A percentile compares a stretch with the other conserved stretches of the same genome.
phyloP scores from a whole-genome alignment of 2,329 filamentous ascomycete species.

The Aotearoamyces nothofagi region DNA sequence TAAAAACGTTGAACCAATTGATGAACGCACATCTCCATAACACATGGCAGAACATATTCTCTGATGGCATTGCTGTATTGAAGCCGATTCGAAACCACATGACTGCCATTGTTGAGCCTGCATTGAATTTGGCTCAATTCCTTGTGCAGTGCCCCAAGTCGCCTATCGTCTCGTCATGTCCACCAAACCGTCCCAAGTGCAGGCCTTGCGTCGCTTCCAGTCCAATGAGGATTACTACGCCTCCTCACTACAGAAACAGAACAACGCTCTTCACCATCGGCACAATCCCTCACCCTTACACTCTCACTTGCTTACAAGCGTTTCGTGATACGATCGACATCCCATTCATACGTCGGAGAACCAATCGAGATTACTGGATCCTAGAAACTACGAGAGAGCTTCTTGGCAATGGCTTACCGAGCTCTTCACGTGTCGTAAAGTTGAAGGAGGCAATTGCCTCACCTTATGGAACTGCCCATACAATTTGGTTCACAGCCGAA shows the following conservation, averaged over 20 bases:
- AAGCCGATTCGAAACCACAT: conserved; percentile 68
- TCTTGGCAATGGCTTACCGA: conserved; percentile 45
- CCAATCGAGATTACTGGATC: conserved; percentile 68
- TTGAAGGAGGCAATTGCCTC: conserved; percentile 75
- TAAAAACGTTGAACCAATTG: conserved; percentile 53
- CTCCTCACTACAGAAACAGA: conserved; percentile 54
- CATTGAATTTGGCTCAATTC: conserved; percentile 56
- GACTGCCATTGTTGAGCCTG: conserved; percentile 54
- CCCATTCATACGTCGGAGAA: conserved; percentile 49
- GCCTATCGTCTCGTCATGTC: conserved; percentile 64
- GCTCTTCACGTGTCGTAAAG: conserved; percentile 48
- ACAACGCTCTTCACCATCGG: conserved; percentile 67
- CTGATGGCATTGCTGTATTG: conserved; percentile 62
- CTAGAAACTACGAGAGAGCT: conserved; percentile 53
- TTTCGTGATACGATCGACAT: conserved; percentile 45
- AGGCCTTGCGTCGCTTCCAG: conserved; percentile 53
- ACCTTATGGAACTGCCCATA: conserved; percentile 43
- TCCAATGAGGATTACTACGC: conserved; percentile 51
- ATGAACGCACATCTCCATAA: conserved; percentile 77
- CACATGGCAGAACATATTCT: conserved; percentile 70
- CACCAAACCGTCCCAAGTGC: conserved; percentile 66
- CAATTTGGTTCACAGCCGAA: conserved; percentile 73
- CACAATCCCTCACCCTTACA: conserved; percentile 84
- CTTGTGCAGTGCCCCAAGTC: conserved; percentile 62
- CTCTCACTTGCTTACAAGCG: conserved; percentile 52